Evolutionary conservation across 306 rosid genomes (phyloP).

Genomic region (Malus sieversii): DNA sequence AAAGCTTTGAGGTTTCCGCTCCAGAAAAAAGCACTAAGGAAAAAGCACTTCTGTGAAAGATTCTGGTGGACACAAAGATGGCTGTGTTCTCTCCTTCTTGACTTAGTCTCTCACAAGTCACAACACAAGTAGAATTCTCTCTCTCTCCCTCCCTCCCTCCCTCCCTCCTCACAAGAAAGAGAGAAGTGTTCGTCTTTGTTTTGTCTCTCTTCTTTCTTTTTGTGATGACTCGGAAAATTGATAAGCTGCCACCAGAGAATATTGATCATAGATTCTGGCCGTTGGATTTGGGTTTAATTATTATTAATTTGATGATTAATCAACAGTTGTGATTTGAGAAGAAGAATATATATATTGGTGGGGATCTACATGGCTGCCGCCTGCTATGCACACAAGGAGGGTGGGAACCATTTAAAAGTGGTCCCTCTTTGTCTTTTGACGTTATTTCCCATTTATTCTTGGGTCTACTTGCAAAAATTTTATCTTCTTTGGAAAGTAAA

Average conservation of each 20-base stretch:
- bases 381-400: background rate
- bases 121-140: background rate
- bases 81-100: background rate
- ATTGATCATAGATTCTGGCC: constrained; percentile 14
- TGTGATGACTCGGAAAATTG: background rate
- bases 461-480: background rate
- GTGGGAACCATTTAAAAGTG: background rate
- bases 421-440: background rate
- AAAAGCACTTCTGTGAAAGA: background rate
- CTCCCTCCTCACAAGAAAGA: background rate
- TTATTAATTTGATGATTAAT: background rate
- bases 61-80: background rate
- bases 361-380: constrained; percentile 4
- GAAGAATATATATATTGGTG: background rate
- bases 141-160: background rate
- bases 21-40: background rate
- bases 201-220: background rate
- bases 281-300: background rate
- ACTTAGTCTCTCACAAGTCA: background rate
- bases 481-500: background rate
- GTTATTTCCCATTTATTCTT: background rate
- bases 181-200: background rate
- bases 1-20: background rate
- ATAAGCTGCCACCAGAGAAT: background rate
- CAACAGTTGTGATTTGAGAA: constrained; percentile 3